A percentile compares a stretch with the other conserved stretches of the same genome.
Evolutionary conservation across 2,329 filamentous ascomycete genomes (phyloP).

Genomic region (Aspergillus sojae): DNA sequence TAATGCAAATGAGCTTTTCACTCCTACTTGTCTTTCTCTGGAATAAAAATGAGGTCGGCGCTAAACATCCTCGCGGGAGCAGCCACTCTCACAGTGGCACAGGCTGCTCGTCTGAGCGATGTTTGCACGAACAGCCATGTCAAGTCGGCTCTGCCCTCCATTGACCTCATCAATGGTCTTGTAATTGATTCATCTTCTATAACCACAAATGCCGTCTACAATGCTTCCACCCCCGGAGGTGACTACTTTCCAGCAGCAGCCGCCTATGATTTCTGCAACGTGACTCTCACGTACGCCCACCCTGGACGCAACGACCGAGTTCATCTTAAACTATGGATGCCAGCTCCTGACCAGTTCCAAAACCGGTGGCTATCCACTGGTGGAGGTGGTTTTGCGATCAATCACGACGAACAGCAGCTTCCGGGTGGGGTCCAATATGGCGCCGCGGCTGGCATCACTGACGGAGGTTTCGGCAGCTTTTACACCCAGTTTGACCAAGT

Average conservation of each 20-base stretch:
- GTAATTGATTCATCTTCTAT: neutral
- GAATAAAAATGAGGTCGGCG: neutral
- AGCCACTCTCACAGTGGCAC: neutral
- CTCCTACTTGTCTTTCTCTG: neutral
- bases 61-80: neutral
- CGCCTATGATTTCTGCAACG: constrained; percentile 44
- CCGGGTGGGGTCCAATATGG: constrained; percentile 48
- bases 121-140: neutral
- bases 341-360: constrained; percentile 46
- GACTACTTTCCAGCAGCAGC: constrained; percentile 17
- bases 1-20: neutral
- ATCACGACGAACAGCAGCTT: constrained; percentile 15
- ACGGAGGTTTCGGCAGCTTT: constrained; percentile 50
- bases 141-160: neutral
- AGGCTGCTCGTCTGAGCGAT: neutral
- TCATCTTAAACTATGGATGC: constrained; percentile 46
- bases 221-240: neutral
- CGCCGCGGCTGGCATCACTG: constrained; percentile 45
- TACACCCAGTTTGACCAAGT: constrained; percentile 40
- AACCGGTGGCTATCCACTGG: constrained; percentile 52
- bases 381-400: constrained; percentile 52
- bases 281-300: constrained; percentile 52
- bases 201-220: neutral
- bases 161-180: neutral
- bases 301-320: constrained; percentile 42